These are phyloP conservation scores for Gentiana macrophylla DNA, from an alignment of 257 asterid species.

Conservation along the genomic window DNA sequence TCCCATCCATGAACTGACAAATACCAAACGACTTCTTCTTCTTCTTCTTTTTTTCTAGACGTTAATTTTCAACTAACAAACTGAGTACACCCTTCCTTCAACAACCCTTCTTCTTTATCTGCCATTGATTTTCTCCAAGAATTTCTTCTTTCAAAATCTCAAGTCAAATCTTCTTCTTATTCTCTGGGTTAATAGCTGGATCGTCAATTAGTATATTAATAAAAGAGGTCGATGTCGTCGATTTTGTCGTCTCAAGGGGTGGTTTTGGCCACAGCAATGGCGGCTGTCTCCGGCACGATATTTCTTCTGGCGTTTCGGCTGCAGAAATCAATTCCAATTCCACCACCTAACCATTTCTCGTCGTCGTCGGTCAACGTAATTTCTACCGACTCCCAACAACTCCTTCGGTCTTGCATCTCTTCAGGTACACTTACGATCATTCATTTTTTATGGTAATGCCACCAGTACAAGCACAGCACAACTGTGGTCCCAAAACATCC, in stretches of 20 bases:
- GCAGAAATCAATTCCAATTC: conserved; percentile 38
- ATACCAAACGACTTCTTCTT: conserved; percentile 8
- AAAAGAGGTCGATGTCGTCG: conserved; percentile 23
- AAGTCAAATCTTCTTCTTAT: too few species aligned
- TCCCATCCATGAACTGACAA: conserved; percentile 5
- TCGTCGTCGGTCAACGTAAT: conserved; percentile 14
- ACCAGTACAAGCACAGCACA: too few species aligned
- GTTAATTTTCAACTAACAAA: too few species aligned
- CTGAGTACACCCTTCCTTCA: too few species aligned
- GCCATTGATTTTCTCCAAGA: background rate
- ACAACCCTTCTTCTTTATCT: too few species aligned
- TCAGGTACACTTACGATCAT: conserved; percentile 21
- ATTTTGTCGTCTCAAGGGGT: conserved; percentile 52
- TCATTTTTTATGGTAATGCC: too few species aligned
- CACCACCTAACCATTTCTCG: conserved; percentile 15
- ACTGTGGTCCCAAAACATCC: too few species aligned
- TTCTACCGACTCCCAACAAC: conserved; percentile 8
- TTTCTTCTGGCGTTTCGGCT: conserved; percentile 57
- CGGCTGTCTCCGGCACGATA: conserved; percentile 74
- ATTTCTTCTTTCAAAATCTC: background rate
- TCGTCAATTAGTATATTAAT: too few species aligned
- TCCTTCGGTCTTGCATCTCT: conserved; percentile 39
- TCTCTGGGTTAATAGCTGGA: too few species aligned
- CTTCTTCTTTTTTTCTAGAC: conserved; percentile 2
- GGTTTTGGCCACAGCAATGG: conserved; percentile 83